Evolutionary conservation across 2,329 filamentous ascomycete genomes (phyloP), one percentile per base, ranked within the genome.

Genomic region (Phyllosticta citrichinensis): DNA sequence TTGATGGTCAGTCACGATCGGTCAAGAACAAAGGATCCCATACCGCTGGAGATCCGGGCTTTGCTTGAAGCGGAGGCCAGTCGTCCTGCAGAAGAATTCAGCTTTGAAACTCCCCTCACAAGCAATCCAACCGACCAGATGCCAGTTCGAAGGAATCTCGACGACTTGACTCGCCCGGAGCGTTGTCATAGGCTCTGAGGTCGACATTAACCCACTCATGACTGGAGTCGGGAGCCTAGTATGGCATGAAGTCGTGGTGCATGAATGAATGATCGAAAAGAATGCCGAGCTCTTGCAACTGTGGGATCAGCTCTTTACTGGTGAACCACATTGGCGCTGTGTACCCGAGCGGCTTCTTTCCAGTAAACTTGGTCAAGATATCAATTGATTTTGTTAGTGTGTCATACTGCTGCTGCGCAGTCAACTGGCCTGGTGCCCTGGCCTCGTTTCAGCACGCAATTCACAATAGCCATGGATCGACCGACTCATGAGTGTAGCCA

Each of bases 191-290:
- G 73, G 73, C 22, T 58, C 63, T 62, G 17, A 65, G 50, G 61
- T 76, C 64, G 1, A 73, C 75, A 55, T 71, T 67, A 11, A 68
- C 64, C 58, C 65, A 64, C 8, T 60, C 70, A 17, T 65, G 68
- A 50, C 64, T 62, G 11, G 69, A 64, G 54, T 66, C 65, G 10
- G 71, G 69, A 1, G 68, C 65, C 58, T 69, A 74, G 67, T 75
- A 76, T 11, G 72, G 72, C 63, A 78, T 75, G 14, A 73, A 73
- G 65, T 79, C 78, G 65, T 79, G 76, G 64, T 79, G 77, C 76
- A 79, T 77, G 66, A 79, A 77, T 2, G 72, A 75, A 64, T 79
- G 77, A 64, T 79, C 77, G 65, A 79, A 79, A 55, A 75, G 64
- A 19, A 79, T 74, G 0, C 75, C 76, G 50, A 70, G 70, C 19